A percentile compares a stretch with the other conserved stretches of the same genome.
Evolutionary conservation across 148 eudicot genomes (phyloP).

Genomic region (Cornus kousa): DNA sequence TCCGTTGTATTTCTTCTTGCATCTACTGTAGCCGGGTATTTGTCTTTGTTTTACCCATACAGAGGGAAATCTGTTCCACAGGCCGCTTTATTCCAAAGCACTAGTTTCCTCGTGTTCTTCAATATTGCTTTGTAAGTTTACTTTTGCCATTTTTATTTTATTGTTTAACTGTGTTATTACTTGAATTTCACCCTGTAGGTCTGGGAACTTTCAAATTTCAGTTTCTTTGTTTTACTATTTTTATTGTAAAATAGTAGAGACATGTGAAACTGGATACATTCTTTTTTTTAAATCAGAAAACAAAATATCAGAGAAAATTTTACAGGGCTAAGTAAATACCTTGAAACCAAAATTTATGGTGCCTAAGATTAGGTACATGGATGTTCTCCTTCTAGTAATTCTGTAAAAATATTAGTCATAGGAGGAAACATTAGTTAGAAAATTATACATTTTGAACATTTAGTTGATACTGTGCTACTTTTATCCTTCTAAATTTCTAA

Average conservation of each 20-base stretch:
- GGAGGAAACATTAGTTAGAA: neutral
- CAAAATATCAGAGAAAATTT: neutral
- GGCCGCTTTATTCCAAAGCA: constrained; percentile 65
- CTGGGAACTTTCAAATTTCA: neutral
- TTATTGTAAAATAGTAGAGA: neutral
- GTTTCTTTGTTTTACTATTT: too few species aligned
- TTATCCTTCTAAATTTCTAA: neutral
- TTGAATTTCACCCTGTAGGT: neutral
- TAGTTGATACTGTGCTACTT: neutral
- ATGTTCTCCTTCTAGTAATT: neutral
- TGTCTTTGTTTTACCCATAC: constrained; percentile 72
- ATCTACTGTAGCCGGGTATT: constrained; percentile 49
- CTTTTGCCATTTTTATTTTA: neutral
- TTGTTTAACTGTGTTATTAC: neutral
- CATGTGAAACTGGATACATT: neutral
- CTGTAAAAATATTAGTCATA: neutral
- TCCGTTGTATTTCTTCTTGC: constrained; percentile 52
- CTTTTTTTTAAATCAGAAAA: neutral
- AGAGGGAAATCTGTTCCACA: constrained; percentile 68
- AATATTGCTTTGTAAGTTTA: constrained; percentile 67
- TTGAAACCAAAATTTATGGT: neutral
- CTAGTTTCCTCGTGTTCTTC: constrained; percentile 69
- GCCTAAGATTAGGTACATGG: neutral
- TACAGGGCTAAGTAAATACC: neutral
- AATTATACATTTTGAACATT: too few species aligned